Base-by-base conservation (phyloP, 2,329 filamentous ascomycete species). In the Colletotrichum sublineola region DNA sequence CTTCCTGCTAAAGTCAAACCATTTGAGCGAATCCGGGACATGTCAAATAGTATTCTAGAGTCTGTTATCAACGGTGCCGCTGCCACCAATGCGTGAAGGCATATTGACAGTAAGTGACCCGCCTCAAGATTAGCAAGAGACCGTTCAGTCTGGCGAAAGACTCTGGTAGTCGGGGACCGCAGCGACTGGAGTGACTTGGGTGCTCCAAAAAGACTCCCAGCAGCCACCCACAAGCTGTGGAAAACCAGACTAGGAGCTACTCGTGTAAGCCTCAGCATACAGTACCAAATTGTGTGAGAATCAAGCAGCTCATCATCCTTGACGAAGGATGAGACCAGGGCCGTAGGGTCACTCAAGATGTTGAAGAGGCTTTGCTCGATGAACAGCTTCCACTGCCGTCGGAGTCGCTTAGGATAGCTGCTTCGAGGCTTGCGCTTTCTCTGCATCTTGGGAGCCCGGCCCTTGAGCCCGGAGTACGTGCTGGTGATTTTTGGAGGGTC, bases 321-420 rank as follows among this genome's bases (percentile, higher is more conserved):
- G 1, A 86, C 87, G 74, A 93, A 93, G 0, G 90, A 92, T 48
- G 80, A 81, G 38, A 91, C 80, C 11, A 90, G 80, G 6, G 86
- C 82, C 18, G 83, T 83, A 1, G 90, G 88, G 61, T 89, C 86
- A 75, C 89, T 90, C 60, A 93, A 82, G 8, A 91, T 86, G 75
- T 88, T 88, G 77, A 92, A 93, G 8, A 93, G 81, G 62, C 88
- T 89, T 76, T 93, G 91, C 74, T 91, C 87, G 42, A 88, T 85
- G 75, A 93, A 93, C 1, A 84, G 77, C 74, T 86, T 88, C 88
- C 90, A 92, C 71, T 89, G 83, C 15, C 81, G 77, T 67, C 79
- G 82, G 36, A 86, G 57, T 15, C 69, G 73, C 62, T 80, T 75
- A 1, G 79, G 75, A 3, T 81, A 81, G 1, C 76, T 57, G 1